Conservation (phyloP, 257 asterid species). For the Schizonepeta tenuifolia region DNA sequence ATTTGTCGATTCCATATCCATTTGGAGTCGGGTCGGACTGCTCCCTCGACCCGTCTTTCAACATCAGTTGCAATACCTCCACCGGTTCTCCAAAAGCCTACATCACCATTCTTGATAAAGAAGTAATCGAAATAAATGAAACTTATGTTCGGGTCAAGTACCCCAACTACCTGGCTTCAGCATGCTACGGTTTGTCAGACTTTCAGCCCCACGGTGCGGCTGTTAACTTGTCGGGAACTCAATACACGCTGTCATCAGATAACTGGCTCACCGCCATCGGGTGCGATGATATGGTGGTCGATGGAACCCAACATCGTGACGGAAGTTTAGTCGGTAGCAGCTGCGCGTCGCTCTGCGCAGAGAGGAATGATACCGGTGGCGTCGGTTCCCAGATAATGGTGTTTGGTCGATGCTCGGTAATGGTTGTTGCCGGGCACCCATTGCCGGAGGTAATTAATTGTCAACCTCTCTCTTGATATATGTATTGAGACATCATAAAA, state of each 20-base stretch:
- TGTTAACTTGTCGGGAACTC: background rate
- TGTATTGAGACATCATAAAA: too few relatives aligned
- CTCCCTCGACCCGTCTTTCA: background rate
- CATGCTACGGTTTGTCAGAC: background rate
- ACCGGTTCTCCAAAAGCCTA: background rate
- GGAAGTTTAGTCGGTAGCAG: background rate
- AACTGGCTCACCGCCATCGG: slow-evolving; percentile 8
- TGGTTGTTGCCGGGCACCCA: background rate
- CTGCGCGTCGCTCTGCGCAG: background rate
- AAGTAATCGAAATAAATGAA: slow-evolving; percentile 1
- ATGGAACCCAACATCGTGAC: too few relatives aligned
- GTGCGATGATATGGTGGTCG: background rate
- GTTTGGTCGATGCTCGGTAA: background rate
- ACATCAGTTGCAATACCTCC: background rate
- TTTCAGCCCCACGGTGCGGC: background rate
- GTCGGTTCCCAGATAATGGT: background rate
- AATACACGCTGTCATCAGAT: background rate
- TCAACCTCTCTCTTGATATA: too few relatives aligned
- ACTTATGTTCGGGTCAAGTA: slow-evolving; percentile 1
- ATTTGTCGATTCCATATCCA: slow-evolving; percentile 5
- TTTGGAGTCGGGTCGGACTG: background rate
- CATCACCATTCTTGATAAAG: background rate
- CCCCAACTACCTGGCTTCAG: background rate
- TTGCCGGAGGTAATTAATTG: background rate
- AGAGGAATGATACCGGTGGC: background rate